phyloP scores from a whole-genome alignment of 2,329 filamentous ascomycete species.

The Alternaria metachromatica region DNA sequence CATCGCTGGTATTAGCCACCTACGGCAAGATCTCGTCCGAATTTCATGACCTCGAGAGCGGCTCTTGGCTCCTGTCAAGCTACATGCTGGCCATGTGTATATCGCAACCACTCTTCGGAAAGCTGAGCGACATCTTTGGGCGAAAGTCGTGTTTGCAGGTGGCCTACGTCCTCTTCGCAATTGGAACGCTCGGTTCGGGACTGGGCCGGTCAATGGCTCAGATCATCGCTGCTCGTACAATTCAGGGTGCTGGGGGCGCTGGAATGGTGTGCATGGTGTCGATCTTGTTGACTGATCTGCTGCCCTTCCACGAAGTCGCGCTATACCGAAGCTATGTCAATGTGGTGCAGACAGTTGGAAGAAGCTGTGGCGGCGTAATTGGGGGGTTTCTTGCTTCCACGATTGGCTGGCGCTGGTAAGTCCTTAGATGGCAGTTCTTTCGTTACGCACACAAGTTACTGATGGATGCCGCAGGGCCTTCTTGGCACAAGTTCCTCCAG shows the following conservation, averaged over 20 bases:
- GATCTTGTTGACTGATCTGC: slow-evolving; percentile 58
- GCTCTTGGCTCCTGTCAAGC: not conserved
- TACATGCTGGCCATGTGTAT: not conserved
- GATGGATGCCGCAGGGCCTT: not conserved
- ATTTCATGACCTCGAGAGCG: not conserved
- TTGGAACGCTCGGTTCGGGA: not conserved
- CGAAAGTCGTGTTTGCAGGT: not conserved
- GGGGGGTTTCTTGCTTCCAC: not conserved
- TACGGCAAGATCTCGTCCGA: not conserved
- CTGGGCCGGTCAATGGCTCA: slow-evolving; percentile 15
- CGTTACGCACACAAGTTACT: not conserved
- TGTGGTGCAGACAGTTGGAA: slow-evolving; percentile 57
- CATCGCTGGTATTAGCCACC: not conserved
- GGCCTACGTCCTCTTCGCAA: not conserved
- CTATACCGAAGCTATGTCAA: slow-evolving; percentile 60
- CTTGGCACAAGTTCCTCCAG: not conserved
- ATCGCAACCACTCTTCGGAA: not conserved
- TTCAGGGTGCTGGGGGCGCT: slow-evolving; percentile 69
- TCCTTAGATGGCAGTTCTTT: not conserved
- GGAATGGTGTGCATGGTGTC: slow-evolving; percentile 62
- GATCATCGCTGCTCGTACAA: slow-evolving; percentile 58
- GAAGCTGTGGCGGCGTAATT: slow-evolving; percentile 44
- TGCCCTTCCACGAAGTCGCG: slow-evolving; percentile 58
- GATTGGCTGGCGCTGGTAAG: not conserved
- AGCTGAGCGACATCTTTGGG: not conserved